Evolutionary conservation across 202 grass and related monocot species (phyloP).

Genomic region (Thinopyrum obtusiflorum): DNA sequence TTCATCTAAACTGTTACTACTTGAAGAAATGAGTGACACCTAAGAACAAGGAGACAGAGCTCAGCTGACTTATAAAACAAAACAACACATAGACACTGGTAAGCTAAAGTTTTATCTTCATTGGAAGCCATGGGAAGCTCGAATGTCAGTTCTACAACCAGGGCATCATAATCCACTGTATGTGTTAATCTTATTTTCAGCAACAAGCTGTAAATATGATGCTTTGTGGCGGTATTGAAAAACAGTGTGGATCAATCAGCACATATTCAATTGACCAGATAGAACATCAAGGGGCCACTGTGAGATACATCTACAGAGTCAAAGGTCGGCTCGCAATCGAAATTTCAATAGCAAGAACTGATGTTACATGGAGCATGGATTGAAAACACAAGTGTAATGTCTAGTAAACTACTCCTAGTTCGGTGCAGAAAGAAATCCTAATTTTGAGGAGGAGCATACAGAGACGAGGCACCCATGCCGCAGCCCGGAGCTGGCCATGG

Average conservation of each 20-base stretch:
- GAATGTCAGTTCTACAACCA: not conserved
- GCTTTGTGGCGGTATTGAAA: not conserved
- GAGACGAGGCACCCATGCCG: slow-evolving; percentile 68
- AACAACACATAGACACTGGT: slow-evolving; percentile 6
- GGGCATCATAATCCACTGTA: not conserved
- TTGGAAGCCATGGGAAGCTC: not conserved
- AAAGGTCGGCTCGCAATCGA: not conserved
- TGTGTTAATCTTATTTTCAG: not conserved
- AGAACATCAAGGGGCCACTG: not conserved
- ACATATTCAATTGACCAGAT: not conserved
- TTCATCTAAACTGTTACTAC: not conserved
- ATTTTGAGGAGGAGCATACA: slow-evolving; percentile 37
- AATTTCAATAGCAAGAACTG: not conserved
- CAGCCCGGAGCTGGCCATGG: slow-evolving; percentile 56
- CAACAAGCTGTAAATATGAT: not conserved
- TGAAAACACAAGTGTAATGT: not conserved
- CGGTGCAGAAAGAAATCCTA: not conserved
- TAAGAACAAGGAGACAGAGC: slow-evolving; percentile 32
- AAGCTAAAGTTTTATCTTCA: slow-evolving; percentile 1
- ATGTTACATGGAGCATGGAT: not conserved
- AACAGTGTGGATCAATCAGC: not conserved
- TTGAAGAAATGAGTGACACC: slow-evolving; percentile 56
- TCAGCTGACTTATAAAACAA: slow-evolving; percentile 5
- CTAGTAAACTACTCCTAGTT: not conserved
- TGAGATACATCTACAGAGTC: not conserved